Base-by-base conservation (phyloP, 306 rosid genomes). In the Dalbergia cultrata region DNA sequence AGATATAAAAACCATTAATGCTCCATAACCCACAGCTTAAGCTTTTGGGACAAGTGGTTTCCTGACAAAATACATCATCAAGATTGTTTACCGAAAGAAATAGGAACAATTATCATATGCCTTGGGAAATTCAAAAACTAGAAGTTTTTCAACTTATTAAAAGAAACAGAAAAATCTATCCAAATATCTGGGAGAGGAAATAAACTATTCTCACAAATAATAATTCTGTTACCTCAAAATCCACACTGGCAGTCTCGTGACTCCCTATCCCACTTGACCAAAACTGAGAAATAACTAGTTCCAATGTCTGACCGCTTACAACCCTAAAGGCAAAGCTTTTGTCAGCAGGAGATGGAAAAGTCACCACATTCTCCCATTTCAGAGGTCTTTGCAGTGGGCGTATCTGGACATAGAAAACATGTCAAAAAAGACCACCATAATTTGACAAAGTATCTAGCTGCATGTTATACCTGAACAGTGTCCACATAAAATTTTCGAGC, bases 241-340 rank as follows among this genome's bases (percentile, higher is more conserved):
- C 96, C 62, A 93, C 97, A 78, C 63, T 81, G 44, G 97, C 87
- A 35, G 91, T 78, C 81, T 86, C 98, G 64, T 85, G 90, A 83
- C 99, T 93, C 78, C 98, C 99, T 79, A 89, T 80, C 81, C 99
- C 99, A 68, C 99, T 95, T 56, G 91, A 93, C 99, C 99, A 95
- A 86, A 95, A 90, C 88, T 93, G 99, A 71, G 99, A 83, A 64
- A 95, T 80, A 61, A 86, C 96, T 66, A 95, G 82, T 85, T 95
- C 99, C 91, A 95, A 75, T 39, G 99, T 95, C 70, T 92, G 99
- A 72, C 99, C 97, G 39, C 93, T 97, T 73, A 84, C 92, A 83
- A 95, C 98, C 43, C 80, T 87, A 85, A 95, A 90, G 79, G 92
- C 85, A 87, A 95, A 95, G 85, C 84, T 87, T 83, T 95, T 91